These are phyloP conservation scores for Cladosporium cucumerinum DNA, from an alignment of 2,329 filamentous ascomycete genomes.

Conservation along the genomic window DNA sequence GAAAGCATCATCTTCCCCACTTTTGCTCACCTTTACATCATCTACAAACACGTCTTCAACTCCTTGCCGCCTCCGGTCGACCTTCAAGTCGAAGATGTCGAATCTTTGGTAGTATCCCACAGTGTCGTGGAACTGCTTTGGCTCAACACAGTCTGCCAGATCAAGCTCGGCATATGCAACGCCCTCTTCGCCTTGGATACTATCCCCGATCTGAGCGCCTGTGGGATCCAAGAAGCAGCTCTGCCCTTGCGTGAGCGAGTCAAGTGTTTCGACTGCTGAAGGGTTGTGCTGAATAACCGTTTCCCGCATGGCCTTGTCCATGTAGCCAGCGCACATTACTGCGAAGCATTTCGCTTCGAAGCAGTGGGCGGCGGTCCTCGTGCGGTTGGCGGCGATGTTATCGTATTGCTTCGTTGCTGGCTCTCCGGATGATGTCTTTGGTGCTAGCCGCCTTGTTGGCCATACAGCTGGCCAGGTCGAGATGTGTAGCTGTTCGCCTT, in stretches of 20 bases:
- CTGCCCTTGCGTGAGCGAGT: constrained; percentile 42
- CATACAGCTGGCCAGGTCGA: constrained; percentile 55
- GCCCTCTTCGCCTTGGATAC: constrained; percentile 46
- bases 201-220: constrained; percentile 38
- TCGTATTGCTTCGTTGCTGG: constrained; percentile 45
- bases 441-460: constrained; percentile 41
- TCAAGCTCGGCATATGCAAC: constrained; percentile 54
- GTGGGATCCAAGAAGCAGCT: constrained; percentile 54
- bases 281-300: constrained; percentile 34
- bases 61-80: constrained; percentile 41
- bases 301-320: constrained; percentile 37
- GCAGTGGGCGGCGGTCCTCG: constrained; percentile 52
- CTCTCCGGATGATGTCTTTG: background rate
- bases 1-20: background rate
- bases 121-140: constrained; percentile 57
- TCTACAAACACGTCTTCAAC: background rate
- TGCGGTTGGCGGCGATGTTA: constrained; percentile 53
- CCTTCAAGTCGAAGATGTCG: constrained; percentile 53
- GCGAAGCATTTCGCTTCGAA: constrained; percentile 59
- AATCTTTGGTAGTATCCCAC: constrained; percentile 55
- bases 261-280: constrained; percentile 33
- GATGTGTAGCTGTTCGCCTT: constrained; percentile 56
- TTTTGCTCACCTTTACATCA: background rate
- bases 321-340: constrained; percentile 46
- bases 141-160: constrained; percentile 50